Evolutionary conservation across 2,329 filamentous ascomycete species (phyloP).

Genomic region (Ophiocordyceps australis): DNA sequence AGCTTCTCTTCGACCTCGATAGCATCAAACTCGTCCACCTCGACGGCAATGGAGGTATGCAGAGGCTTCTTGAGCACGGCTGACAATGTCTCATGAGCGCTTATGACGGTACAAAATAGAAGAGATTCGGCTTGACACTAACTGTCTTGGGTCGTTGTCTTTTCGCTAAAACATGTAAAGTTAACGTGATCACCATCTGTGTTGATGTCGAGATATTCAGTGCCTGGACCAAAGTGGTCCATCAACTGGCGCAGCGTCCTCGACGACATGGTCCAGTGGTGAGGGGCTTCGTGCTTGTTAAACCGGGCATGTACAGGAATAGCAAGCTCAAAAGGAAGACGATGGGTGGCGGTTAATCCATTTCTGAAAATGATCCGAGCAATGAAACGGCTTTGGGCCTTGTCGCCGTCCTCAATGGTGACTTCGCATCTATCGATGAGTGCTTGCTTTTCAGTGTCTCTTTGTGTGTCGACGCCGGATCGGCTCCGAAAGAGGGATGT

Average conservation of each 20-base stretch:
- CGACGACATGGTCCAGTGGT: slow-evolving; percentile 57
- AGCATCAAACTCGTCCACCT: slow-evolving; percentile 58
- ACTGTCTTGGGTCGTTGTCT: slow-evolving; percentile 45
- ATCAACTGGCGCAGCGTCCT: slow-evolving; percentile 55
- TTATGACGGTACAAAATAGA: slow-evolving; percentile 1
- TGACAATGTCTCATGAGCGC: slow-evolving; percentile 16
- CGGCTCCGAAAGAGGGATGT: slow-evolving; percentile 60
- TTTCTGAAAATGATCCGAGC: slow-evolving; percentile 59
- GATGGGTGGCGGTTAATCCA: slow-evolving; percentile 61
- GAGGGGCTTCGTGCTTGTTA: slow-evolving; percentile 43
- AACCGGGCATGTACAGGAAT: slow-evolving; percentile 66
- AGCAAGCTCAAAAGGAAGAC: slow-evolving; percentile 54
- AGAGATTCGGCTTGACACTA: slow-evolving; percentile 2
- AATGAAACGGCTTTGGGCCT: slow-evolving; percentile 55
- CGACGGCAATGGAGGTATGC: slow-evolving; percentile 61
- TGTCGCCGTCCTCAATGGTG: slow-evolving; percentile 50
- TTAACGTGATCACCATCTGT: slow-evolving; percentile 56
- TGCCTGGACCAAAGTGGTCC: slow-evolving; percentile 65
- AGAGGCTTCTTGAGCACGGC: slow-evolving; percentile 66
- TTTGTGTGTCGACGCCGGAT: slow-evolving; percentile 33
- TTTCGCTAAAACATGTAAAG: slow-evolving; percentile 70
- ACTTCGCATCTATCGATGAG: slow-evolving; percentile 61
- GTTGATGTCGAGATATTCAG: slow-evolving; percentile 66
- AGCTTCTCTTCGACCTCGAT: slow-evolving; percentile 58
- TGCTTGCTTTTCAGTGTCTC: slow-evolving; percentile 44